Evolutionary conservation across 2,329 filamentous ascomycete genomes (phyloP), one percentile per base, ranked within the genome.

Genomic region (Albophoma yamanashiensis): DNA sequence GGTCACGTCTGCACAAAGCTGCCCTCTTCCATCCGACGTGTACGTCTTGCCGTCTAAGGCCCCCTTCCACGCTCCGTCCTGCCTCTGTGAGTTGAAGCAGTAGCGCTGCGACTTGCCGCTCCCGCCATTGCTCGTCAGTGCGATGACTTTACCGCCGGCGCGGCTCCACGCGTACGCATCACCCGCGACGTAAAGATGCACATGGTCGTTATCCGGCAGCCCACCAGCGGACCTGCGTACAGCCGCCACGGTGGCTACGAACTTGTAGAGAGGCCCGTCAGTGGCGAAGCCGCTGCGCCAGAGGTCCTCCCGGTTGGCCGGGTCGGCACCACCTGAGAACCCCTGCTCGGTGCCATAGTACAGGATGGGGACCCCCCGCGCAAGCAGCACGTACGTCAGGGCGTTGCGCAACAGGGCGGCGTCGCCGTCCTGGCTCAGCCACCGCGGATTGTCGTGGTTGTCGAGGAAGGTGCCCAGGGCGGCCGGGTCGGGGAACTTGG

Each of bases 261-360:
- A 73, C n/a, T 68, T 64, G 70, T 84, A 85, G 15, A 85, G 70
- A 34, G 78, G 75, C 9, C 75, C 64, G 5, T 71, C 64, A 1
- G 74, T 79, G 62, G 75, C 66, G 69, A 79, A 86, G 8, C 71
- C 72, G 14, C 79, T 81, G 14, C 78, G 70, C 84, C 84, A 87
- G 50, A 82, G 74, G 9, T 83, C 81, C 67, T 86, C 82, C n/a
- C 83, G 80, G 65, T 81, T 80, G 57, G 75, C 77, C 0, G 77
- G 72, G 11, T 82, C 82, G 55, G 71, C 72, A 43, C 69, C 75
- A n/a, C 75, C 76, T 2, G 74, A 68, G 67, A 79, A 84, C 62
- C 80, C 82, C 66, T 88, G 85, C 70, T 88, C 86, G 62, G 85
- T 82, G 36, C 85, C 86, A 64, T 86, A 80, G 70, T 88, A 89